These are phyloP conservation scores for Solanum sejunctum DNA, from an alignment of 257 asterid genomes.

Conservation along the genomic window DNA sequence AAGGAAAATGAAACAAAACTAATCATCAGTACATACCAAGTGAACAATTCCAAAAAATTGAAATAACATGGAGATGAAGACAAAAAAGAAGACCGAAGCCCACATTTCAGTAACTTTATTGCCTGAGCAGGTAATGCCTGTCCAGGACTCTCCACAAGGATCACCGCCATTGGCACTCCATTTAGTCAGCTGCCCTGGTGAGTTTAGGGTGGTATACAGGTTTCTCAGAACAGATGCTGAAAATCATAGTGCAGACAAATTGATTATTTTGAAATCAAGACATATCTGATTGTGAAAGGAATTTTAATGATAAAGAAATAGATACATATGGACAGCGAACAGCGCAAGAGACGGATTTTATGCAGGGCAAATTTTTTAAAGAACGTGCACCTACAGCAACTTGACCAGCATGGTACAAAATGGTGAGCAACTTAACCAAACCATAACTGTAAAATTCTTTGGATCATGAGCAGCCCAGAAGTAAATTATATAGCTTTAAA, in stretches of 20 bases:
- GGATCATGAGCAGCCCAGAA: background rate
- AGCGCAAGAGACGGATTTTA: background rate
- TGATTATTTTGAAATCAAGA: background rate
- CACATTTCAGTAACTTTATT: slow-evolving; percentile 68
- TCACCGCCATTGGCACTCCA: slow-evolving; percentile 76
- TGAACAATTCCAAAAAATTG: slow-evolving; percentile 19
- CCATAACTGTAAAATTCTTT: background rate
- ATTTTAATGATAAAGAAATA: background rate
- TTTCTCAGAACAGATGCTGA: slow-evolving; percentile 48
- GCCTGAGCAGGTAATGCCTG: slow-evolving; percentile 60
- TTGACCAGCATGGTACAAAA: background rate
- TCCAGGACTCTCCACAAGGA: slow-evolving; percentile 76
- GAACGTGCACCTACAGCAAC: background rate
- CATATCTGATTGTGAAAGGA: background rate
- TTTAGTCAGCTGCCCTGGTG: slow-evolving; percentile 45
- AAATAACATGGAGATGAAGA: slow-evolving; percentile 2
- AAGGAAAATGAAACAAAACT: background rate
- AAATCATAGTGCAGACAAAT: background rate
- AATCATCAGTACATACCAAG: background rate
- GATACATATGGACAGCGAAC: background rate
- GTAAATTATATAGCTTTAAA: background rate
- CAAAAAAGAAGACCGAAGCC: background rate
- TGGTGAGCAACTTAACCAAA: background rate
- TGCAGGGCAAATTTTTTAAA: background rate
- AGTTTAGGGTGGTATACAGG: slow-evolving; percentile 51